Evolutionary conservation across 2,329 filamentous ascomycete species (phyloP).

Genomic region (Blastomyces gilchristii): DNA sequence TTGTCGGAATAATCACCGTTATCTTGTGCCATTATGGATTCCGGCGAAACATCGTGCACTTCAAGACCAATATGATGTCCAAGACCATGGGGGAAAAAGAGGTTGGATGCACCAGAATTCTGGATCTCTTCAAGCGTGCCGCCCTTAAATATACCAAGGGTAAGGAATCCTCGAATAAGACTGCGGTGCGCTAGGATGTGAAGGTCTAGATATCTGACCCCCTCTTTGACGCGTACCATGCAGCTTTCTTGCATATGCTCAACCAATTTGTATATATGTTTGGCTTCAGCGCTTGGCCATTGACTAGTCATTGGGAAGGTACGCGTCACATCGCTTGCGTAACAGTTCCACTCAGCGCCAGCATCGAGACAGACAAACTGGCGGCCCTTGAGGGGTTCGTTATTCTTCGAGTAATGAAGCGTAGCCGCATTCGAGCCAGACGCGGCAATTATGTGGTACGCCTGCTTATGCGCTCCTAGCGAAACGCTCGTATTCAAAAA

Average conservation of each 20-base stretch:
- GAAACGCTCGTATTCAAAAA: slow-evolving; percentile 70
- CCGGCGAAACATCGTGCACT: slow-evolving; percentile 34
- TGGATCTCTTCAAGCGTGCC: slow-evolving; percentile 44
- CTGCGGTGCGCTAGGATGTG: slow-evolving; percentile 71
- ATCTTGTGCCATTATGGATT: slow-evolving; percentile 25
- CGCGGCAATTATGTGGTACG: slow-evolving; percentile 80
- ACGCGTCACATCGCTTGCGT: slow-evolving; percentile 66
- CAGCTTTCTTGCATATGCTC: slow-evolving; percentile 76
- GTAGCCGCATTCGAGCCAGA: slow-evolving; percentile 70
- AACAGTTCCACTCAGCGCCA: slow-evolving; percentile 64
- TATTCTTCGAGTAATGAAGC: slow-evolving; percentile 77
- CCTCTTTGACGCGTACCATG: slow-evolving; percentile 61
- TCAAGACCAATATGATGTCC: slow-evolving; percentile 47
- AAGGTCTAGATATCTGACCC: slow-evolving; percentile 69
- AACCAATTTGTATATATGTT: slow-evolving; percentile 72
- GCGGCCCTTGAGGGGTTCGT: slow-evolving; percentile 58
- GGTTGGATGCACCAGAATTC: slow-evolving; percentile 27
- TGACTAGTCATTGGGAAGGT: slow-evolving; percentile 72
- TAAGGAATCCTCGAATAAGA: slow-evolving; percentile 67
- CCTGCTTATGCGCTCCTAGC: slow-evolving; percentile 67
- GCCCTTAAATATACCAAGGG: slow-evolving; percentile 62
- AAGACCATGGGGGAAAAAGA: slow-evolving; percentile 42
- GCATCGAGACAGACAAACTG: slow-evolving; percentile 77
- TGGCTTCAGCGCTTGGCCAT: slow-evolving; percentile 51
- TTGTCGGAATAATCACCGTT: slow-evolving; percentile 14